Evolutionary conservation across 768 basidiomycete species (phyloP).

Genomic region (Mycena maculata): DNA sequence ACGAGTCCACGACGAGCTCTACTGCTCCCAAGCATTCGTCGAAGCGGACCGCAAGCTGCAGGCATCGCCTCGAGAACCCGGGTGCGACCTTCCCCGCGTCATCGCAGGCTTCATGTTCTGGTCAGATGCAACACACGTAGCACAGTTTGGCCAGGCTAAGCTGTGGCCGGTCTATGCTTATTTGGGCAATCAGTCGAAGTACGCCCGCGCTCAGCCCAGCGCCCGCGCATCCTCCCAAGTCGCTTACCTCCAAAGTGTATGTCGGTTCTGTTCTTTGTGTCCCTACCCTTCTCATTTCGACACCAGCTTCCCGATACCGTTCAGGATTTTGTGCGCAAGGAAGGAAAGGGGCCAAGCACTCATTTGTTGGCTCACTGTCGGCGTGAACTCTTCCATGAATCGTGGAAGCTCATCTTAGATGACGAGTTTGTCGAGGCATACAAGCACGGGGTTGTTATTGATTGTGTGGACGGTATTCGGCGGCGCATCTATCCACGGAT

Average conservation of each 20-base stretch:
- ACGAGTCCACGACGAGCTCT: constrained; percentile 41
- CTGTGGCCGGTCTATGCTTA: constrained; percentile 39
- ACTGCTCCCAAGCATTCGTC: constrained; percentile 33
- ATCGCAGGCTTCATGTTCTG: constrained; percentile 29
- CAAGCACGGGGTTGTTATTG: constrained; percentile 35
- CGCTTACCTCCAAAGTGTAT: constrained; percentile 5
- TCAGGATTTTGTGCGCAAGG: background rate
- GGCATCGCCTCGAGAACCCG: constrained; percentile 32
- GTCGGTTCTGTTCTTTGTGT: background rate
- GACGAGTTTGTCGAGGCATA: constrained; percentile 38
- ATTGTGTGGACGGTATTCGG: constrained; percentile 35
- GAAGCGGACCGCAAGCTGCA: constrained; percentile 39
- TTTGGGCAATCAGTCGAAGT: constrained; percentile 36
- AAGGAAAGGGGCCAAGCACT: background rate
- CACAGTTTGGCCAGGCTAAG: constrained; percentile 35
- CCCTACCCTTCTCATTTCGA: background rate
- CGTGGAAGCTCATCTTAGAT: constrained; percentile 15
- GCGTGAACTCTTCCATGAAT: constrained; percentile 12
- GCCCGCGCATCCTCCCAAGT: constrained; percentile 12
- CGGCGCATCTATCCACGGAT: constrained; percentile 38
- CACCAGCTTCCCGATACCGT: constrained; percentile 4
- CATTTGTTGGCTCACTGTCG: constrained; percentile 12
- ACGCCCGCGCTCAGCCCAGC: constrained; percentile 42
- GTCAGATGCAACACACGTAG: constrained; percentile 31
- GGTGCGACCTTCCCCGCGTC: constrained; percentile 33